Evolutionary conservation across 2,329 filamentous ascomycete genomes (phyloP).

Genomic region (Incumbomyces lentus): DNA sequence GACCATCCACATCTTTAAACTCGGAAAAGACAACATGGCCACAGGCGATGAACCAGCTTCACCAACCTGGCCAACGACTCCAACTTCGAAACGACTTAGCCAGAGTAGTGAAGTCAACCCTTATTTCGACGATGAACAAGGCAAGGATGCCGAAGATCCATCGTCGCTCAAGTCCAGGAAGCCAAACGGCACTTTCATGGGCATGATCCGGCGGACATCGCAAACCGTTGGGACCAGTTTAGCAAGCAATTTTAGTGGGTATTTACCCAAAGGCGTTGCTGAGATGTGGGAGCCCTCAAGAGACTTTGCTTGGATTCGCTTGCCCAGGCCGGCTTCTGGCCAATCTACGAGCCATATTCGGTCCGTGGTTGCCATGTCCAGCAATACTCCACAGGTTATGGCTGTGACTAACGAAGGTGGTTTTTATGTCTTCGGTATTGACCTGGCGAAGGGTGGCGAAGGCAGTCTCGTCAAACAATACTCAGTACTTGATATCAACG

Average conservation of each 20-base stretch:
- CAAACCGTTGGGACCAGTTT: constrained; percentile 86
- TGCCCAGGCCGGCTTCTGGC: constrained; percentile 52
- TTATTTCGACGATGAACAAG: constrained; percentile 23
- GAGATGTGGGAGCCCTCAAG: constrained; percentile 95
- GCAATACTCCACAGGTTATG: constrained; percentile 91
- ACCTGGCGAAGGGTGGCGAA: constrained; percentile 89
- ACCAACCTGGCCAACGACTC: constrained; percentile 11
- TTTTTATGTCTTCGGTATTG: constrained; percentile 91
- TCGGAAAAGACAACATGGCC: constrained; percentile 35
- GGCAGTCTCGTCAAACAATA: constrained; percentile 85
- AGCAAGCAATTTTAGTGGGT: constrained; percentile 79
- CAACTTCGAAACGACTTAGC: constrained; percentile 16
- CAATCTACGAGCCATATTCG: constrained; percentile 49
- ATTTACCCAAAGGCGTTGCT: constrained; percentile 83
- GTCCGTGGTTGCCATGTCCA: constrained; percentile 96
- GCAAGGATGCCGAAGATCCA: constrained; percentile 22
- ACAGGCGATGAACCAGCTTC: constrained; percentile 14
- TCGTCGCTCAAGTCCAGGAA: constrained; percentile 31
- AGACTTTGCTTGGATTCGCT: constrained; percentile 93
- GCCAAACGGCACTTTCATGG: constrained; percentile 69
- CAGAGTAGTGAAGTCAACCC: constrained; percentile 29
- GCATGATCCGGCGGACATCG: constrained; percentile 84
- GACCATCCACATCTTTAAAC: constrained; percentile 90
- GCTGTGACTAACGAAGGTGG: constrained; percentile 91
- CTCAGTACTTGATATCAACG: constrained; percentile 49